Evolutionary conservation across 73 alveolate genomes (phyloP), one percentile per base, ranked within the genome.

Genomic region (Tetrahymena malaccensis): DNA sequence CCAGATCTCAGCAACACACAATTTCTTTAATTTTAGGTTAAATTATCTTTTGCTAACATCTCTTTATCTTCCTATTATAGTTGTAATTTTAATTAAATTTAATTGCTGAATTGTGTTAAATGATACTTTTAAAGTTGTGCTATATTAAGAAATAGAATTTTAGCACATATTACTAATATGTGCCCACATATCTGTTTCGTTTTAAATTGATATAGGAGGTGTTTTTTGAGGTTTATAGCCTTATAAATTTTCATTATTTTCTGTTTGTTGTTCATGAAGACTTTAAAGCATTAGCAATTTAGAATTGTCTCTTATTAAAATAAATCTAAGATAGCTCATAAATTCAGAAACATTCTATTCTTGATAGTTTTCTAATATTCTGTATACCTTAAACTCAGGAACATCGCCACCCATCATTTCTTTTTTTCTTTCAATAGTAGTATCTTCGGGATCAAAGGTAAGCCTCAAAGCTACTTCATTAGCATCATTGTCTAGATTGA

Each of bases 401-500:
- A 97, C 85, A 44, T 93, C 95, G 85, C 96, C 98, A 95, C 96
- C 95, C 85, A 96, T 94, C 93, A 38, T 93, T 85, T 57, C 97
- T 94, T 96, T 95, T 93, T 96, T 98, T 95, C 96, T 94, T 35
- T 97, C 96, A 93, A 96, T 93, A 33, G 94, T 94, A 15, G 99
- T 97, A 95, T 98, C 99, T 95, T 96, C 96, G 10, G 93, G 95
- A 85, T 96, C 96, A 93, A 97, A 98, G 95, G 89, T 94, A 34
- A 98, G 96, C 50, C 95, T 94, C 94, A 98, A 34, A 37, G 98
- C 98, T 55, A 98, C 98, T 96, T 99, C 99, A 96, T 97, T 97
- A 50, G 98, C 98, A 95, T 99, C 99, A 95, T 99, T 98, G 85
- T 98, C 98, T 50, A 96, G 98, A 84, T 98, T 98, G 12, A 97